Evolutionary conservation across 495 filamentous ascomycete genomes (phyloP).

Genomic region (Pyrenula aspistea): DNA sequence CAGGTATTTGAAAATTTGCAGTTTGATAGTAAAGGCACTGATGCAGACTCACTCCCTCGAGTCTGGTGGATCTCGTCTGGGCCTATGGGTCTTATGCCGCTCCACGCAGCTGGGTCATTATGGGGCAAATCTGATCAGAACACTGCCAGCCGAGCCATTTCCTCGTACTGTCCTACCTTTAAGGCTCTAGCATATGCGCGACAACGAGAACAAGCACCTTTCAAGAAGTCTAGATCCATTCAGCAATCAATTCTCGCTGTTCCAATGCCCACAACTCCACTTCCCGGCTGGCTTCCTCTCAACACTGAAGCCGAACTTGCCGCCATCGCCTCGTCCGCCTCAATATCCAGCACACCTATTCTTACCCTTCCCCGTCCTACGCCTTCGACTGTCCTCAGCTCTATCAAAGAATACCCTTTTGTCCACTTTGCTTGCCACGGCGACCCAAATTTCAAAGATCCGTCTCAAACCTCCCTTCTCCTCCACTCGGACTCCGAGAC

Average conservation of each 20-base stretch:
- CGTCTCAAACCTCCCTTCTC: background rate
- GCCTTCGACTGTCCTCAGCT: background rate
- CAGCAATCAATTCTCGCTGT: background rate
- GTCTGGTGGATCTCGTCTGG: constrained; percentile 3
- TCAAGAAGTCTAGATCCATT: no score
- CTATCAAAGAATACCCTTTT: background rate
- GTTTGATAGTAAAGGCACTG: background rate
- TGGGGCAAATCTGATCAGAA: background rate
- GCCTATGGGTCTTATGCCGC: constrained; percentile 1
- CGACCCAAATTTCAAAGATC: background rate
- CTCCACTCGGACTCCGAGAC: background rate
- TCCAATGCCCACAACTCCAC: constrained; percentile 1
- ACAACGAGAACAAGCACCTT: background rate
- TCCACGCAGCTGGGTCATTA: constrained; percentile 1
- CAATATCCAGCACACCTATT: background rate
- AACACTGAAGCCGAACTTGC: background rate
- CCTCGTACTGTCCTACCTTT: constrained; percentile 1
- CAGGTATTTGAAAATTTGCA: constrained; percentile 1
- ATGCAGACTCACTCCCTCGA: background rate
- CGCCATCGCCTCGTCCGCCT: background rate
- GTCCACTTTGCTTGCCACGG: background rate
- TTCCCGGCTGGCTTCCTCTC: background rate
- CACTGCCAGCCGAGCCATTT: background rate
- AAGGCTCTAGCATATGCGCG: constrained; percentile 1
- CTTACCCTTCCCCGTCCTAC: background rate